Conservation (phyloP, 768 basidiomycete genomes). For the Boletus edulis region DNA sequence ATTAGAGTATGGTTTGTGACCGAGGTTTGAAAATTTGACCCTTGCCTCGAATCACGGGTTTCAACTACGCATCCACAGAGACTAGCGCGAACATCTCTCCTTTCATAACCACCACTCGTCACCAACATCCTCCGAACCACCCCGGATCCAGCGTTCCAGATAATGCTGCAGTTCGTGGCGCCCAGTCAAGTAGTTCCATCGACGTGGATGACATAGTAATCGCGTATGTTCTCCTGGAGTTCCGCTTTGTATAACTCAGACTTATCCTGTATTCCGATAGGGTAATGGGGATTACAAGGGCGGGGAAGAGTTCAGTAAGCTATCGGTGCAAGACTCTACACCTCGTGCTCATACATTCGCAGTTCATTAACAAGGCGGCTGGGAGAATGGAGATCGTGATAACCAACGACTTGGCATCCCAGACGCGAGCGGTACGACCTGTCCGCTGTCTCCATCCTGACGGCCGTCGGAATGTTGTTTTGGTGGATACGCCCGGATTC, state of each 20-base stretch:
- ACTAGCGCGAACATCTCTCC: too few species aligned
- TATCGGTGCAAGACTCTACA: neutral
- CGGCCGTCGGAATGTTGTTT: slow-evolving; percentile 8
- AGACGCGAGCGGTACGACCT: slow-evolving; percentile 5
- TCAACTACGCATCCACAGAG: too few species aligned
- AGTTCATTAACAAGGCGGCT: slow-evolving; percentile 15
- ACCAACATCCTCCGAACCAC: neutral
- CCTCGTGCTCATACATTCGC: neutral
- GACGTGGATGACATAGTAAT: slow-evolving; percentile 14
- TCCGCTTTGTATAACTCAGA: neutral
- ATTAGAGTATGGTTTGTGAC: too few species aligned
- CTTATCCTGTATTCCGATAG: neutral
- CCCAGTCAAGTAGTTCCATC: neutral
- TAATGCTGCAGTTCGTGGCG: neutral
- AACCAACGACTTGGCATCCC: slow-evolving; percentile 1
- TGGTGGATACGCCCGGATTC: slow-evolving; percentile 20
- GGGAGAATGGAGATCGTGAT: neutral
- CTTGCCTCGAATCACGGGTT: too few species aligned
- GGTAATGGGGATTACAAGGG: slow-evolving; percentile 17
- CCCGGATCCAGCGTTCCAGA: too few species aligned
- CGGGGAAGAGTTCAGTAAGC: slow-evolving; percentile 20
- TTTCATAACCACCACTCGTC: too few species aligned
- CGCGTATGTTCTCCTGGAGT: slow-evolving; percentile 7
- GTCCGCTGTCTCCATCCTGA: slow-evolving; percentile 17
- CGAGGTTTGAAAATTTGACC: neutral